These are phyloP conservation scores for Hericium erinaceus DNA, from an alignment of 768 basidiomycete species.

Conservation along the genomic window DNA sequence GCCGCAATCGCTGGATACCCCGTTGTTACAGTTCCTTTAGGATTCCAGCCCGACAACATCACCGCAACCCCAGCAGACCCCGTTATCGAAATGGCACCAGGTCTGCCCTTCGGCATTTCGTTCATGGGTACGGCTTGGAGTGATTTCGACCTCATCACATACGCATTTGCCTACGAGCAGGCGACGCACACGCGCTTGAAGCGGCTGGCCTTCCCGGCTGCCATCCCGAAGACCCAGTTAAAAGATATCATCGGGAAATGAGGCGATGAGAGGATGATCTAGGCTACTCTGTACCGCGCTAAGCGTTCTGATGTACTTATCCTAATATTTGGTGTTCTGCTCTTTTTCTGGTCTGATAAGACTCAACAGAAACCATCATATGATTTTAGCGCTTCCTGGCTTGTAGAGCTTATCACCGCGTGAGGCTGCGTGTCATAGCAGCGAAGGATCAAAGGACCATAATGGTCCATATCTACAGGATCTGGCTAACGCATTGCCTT, in stretches of 20 bases:
- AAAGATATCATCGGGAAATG: constrained; percentile 12
- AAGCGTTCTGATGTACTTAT: no score
- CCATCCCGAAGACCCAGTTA: constrained; percentile 19
- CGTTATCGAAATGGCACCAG: constrained; percentile 14
- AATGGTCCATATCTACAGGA: no score
- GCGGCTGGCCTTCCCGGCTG: constrained; percentile 13
- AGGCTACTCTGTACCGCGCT: no score
- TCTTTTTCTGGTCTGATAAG: no score
- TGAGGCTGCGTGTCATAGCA: background rate
- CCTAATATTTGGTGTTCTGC: no score
- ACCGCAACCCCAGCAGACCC: constrained; percentile 10
- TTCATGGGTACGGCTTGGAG: constrained; percentile 21
- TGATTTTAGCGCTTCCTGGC: no score
- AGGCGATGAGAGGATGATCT: no score
- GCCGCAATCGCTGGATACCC: constrained; percentile 18
- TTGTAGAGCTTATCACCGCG: no score
- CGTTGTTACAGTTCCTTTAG: constrained; percentile 17
- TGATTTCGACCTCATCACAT: constrained; percentile 17
- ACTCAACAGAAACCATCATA: no score
- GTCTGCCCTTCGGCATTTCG: constrained; percentile 17
- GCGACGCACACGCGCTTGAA: constrained; percentile 17
- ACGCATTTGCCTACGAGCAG: constrained; percentile 22
- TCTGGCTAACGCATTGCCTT: background rate
- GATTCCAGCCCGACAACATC: constrained; percentile 17
- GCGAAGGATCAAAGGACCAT: background rate